Conservation (phyloP, 1,139 yeast species). For the Scheffersomyces titani region DNA sequence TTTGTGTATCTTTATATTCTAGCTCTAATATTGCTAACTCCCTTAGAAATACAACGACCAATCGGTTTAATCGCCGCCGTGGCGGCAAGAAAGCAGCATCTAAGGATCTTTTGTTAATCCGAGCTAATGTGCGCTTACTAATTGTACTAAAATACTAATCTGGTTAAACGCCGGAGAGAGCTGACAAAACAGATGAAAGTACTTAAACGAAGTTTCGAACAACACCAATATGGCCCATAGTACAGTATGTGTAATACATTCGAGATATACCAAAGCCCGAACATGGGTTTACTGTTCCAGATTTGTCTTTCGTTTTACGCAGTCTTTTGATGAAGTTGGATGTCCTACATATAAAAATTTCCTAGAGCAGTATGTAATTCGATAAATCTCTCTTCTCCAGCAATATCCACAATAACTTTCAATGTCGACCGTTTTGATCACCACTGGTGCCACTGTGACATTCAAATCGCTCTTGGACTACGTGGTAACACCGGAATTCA, state of each 20-base stretch:
- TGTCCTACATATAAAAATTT: not conserved
- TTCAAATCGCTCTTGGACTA: constrained; percentile 56
- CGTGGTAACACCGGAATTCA: constrained; percentile 35
- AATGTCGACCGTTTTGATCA: constrained; percentile 44
- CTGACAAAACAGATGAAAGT: not conserved
- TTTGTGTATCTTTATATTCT: not conserved
- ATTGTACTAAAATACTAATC: not conserved
- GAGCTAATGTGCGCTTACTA: not conserved
- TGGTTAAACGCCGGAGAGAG: not conserved
- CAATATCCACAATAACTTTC: not conserved
- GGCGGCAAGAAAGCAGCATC: not conserved
- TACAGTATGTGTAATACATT: too few species aligned
- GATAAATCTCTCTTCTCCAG: not conserved
- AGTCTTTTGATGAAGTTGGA: not conserved
- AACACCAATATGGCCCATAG: too few species aligned
- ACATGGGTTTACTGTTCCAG: too few species aligned
- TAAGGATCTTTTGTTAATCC: too few species aligned
- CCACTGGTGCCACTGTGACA: constrained; percentile 88
- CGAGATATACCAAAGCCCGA: too few species aligned
- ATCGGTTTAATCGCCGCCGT: too few species aligned
- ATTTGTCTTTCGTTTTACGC: not conserved
- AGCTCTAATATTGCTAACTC: not conserved
- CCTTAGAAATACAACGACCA: not conserved
- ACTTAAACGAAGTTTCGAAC: too few species aligned
- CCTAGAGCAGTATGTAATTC: not conserved